phyloP scores from a whole-genome alignment of 345 rosid species.

The Eucalyptus polybractea region DNA sequence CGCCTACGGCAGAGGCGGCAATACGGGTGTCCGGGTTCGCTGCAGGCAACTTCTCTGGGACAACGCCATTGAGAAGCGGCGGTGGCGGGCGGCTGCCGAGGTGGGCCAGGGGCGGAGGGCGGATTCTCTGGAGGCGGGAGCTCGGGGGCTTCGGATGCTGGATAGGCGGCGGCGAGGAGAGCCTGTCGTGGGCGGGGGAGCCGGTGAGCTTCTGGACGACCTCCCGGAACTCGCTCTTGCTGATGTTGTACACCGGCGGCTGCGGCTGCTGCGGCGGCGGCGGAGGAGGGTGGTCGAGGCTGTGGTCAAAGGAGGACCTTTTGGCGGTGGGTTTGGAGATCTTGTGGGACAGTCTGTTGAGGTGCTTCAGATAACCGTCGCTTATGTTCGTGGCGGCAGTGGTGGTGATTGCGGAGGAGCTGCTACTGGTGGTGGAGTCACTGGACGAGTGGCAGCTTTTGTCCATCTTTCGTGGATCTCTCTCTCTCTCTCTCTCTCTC shows the following conservation, averaged over 20 bases:
- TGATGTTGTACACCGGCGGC: slow-evolving; percentile 86
- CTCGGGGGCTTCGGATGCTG: slow-evolving; percentile 65
- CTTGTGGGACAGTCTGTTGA: slow-evolving; percentile 77
- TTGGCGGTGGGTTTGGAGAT: slow-evolving; percentile 48
- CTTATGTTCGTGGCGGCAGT: background rate
- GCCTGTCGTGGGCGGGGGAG: slow-evolving; percentile 80
- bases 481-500: background rate
- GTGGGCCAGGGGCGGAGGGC: slow-evolving; percentile 82
- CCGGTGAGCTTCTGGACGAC: slow-evolving; percentile 96
- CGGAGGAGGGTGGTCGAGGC: background rate
- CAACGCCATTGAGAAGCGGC: slow-evolving; percentile 24
- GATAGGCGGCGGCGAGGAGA: slow-evolving; percentile 16
- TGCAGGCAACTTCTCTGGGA: background rate
- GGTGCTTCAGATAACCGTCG: slow-evolving; percentile 42
- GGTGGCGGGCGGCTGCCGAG: slow-evolving; percentile 37
- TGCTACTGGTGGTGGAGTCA: slow-evolving; percentile 18
- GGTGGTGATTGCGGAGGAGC: background rate
- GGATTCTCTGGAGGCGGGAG: slow-evolving; percentile 84
- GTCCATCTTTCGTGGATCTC: slow-evolving; percentile 24
- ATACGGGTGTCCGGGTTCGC: background rate
- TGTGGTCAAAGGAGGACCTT: slow-evolving; percentile 26
- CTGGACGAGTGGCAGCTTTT: slow-evolving; percentile 43
- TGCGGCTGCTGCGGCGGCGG: slow-evolving; percentile 8
- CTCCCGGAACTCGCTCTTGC: slow-evolving; percentile 79
- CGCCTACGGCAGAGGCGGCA: background rate